phyloP scores from a whole-genome alignment of 345 rosid species.

The Pelargonium nanum region DNA sequence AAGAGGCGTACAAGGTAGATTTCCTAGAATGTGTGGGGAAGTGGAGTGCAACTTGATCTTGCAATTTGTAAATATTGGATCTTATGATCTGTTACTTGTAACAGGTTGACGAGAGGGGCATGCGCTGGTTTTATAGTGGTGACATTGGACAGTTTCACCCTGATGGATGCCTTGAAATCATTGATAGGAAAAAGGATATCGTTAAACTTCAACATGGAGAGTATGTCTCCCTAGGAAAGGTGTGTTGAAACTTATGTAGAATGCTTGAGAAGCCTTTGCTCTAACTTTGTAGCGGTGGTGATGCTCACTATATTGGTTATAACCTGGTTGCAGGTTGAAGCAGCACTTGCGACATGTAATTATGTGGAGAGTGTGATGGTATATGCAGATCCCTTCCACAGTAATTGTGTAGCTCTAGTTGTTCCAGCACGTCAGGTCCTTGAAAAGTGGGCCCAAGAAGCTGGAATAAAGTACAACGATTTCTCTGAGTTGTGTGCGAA shows the following conservation, averaged over 20 bases:
- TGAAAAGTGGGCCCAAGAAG: slow-evolving; percentile 65
- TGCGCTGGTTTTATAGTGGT: slow-evolving; percentile 81
- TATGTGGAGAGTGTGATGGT: slow-evolving; percentile 74
- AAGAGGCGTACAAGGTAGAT: slow-evolving; percentile 72
- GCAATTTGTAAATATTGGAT: neutral
- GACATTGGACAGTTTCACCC: slow-evolving; percentile 78
- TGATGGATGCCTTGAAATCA: slow-evolving; percentile 88
- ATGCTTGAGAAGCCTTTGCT: neutral
- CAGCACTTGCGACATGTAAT: slow-evolving; percentile 40
- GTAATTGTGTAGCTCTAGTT: slow-evolving; percentile 62
- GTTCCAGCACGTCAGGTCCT: slow-evolving; percentile 50
- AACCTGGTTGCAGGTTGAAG: slow-evolving; percentile 58
- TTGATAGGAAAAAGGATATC: slow-evolving; percentile 90
- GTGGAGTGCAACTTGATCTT: neutral
- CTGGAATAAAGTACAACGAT: slow-evolving; percentile 32
- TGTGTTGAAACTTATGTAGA: slow-evolving; percentile 9
- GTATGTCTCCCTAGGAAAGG: slow-evolving; percentile 88
- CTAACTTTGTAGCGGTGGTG: neutral
- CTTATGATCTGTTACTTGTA: slow-evolving; percentile 5
- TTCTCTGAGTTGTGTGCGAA: slow-evolving; percentile 53
- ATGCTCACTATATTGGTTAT: slow-evolving; percentile 2
- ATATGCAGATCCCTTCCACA: slow-evolving; percentile 59
- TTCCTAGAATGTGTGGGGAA: neutral
- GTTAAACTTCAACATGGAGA: slow-evolving; percentile 95
- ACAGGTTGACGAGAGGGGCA: slow-evolving; percentile 76